phyloP scores from a whole-genome alignment of 1,139 yeast species.

The Lodderomyces beijingensis region DNA sequence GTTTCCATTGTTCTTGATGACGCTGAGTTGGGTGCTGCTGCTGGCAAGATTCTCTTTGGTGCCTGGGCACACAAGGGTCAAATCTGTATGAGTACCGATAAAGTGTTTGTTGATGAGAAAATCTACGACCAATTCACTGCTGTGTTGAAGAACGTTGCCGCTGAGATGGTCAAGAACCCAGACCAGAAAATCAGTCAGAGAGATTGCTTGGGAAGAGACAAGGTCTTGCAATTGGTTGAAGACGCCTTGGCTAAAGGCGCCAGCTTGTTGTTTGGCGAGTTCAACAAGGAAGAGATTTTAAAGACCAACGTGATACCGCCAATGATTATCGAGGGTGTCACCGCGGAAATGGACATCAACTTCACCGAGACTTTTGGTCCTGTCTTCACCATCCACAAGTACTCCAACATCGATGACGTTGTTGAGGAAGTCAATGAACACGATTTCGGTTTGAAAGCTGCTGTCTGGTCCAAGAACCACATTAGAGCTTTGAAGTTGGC shows the following conservation, averaged over 20 bases:
- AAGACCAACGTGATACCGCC: slow-evolving; percentile 20
- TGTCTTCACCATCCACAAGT: slow-evolving; percentile 34
- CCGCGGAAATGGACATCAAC: slow-evolving; percentile 28
- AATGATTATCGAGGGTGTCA: slow-evolving; percentile 31
- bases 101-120: slow-evolving; percentile 28
- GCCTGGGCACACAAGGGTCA: slow-evolving; percentile 44
- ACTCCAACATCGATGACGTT: slow-evolving; percentile 25
- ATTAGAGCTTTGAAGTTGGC: slow-evolving; percentile 37
- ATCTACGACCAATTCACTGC: slow-evolving; percentile 25
- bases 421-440: slow-evolving; percentile 25
- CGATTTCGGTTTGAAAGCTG: slow-evolving; percentile 47
- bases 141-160: slow-evolving; percentile 19
- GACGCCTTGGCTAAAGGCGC: slow-evolving; percentile 47
- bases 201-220: slow-evolving; percentile 20
- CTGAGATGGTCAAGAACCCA: slow-evolving; percentile 15
- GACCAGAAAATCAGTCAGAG: slow-evolving; percentile 27
- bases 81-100: slow-evolving; percentile 44
- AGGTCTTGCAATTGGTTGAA: slow-evolving; percentile 23
- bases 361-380: slow-evolving; percentile 48
- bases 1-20: slow-evolving; percentile 29
- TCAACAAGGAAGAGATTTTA: slow-evolving; percentile 8
- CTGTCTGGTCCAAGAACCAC: slow-evolving; percentile 50
- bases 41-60: slow-evolving; percentile 25
- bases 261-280: slow-evolving; percentile 21
- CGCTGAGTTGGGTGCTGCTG: slow-evolving; percentile 30